Evolutionary conservation across 176 grass and related monocot genomes (phyloP), one percentile per base, ranked within the genome.

Genomic region (Aegilops bicornis): DNA sequence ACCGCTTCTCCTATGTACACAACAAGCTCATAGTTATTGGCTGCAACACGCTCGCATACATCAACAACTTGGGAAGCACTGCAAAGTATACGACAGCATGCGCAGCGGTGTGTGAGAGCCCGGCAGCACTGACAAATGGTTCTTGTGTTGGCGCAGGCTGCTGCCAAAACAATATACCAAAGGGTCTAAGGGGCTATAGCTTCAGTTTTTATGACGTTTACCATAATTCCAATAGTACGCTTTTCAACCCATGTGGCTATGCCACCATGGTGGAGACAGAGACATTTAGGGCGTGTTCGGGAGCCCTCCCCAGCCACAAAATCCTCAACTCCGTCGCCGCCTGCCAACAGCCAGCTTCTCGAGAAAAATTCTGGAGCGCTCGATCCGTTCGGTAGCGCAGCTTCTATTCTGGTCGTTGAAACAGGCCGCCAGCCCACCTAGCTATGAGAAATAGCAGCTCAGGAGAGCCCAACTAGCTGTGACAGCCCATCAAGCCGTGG

Each of bases 11-110:
- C 9, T 15, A 68, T 56, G 22, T 12, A 5, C 31, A 68, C 30
- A 85, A 85, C 61, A 77, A 52, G 40, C 77, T 85, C 61, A 20
- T 77, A 50, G 73, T 85, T 10, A 77, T 85, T 52, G 83, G 83
- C 68, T 71, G 68, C 35, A 71, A 71, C 35, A 71, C 68, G 35
- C 33, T 71, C 0, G 19, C 68, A 39, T 71, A 71, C 68, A 71
- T 70, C 32, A 37, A 70, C 33, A 12, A 70, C 68, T 4, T 37
- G 3, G 4, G 36, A 10, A 70, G 36, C 19, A 2, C 1, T 19
- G 19, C 33, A 5, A 36, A 19, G 19, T 71, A n/a, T 10, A 71
- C 68, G 0, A 71, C 19, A 17, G 68, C 68, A 1, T 71, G 68
- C 20, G 68, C 68, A 71, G 36, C 68, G 22, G 68, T 71, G 9